phyloP scores from a whole-genome alignment of 306 rosid genomes.

The Quercus aquifolioides region DNA sequence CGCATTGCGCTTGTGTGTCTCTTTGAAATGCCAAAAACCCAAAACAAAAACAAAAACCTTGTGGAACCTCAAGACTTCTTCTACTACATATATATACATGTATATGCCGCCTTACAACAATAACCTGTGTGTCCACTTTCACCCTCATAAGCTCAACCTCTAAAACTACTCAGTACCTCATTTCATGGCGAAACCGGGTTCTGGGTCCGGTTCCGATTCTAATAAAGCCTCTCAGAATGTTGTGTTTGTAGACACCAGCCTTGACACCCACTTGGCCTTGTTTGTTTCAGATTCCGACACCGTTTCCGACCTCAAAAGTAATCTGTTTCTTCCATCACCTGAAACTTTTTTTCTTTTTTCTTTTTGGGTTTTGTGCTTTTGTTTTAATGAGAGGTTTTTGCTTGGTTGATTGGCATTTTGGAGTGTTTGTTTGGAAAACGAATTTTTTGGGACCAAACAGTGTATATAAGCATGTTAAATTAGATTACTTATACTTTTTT shows the following conservation, averaged over 20 bases:
- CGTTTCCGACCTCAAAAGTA: slow-evolving; percentile 67
- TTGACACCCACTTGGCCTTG: slow-evolving; percentile 64
- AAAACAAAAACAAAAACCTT: no score
- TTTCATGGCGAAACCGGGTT: slow-evolving; percentile 27
- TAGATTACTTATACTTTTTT: no score
- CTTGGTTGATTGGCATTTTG: neutral
- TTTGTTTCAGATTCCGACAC: slow-evolving; percentile 42
- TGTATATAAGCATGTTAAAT: neutral
- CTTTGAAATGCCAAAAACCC: no score
- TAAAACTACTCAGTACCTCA: no score
- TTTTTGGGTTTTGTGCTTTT: neutral
- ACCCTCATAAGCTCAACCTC: neutral
- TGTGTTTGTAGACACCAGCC: slow-evolving; percentile 67
- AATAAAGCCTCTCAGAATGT: neutral
- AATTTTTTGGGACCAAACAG: neutral
- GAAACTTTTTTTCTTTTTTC: neutral
- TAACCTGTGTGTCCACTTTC: neutral
- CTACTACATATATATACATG: no score
- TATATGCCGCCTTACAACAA: no score
- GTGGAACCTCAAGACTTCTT: no score
- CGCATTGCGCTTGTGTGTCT: no score
- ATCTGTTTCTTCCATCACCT: neutral
- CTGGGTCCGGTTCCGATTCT: slow-evolving; percentile 11
- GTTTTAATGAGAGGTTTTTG: neutral
- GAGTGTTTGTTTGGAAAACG: neutral